Evolutionary conservation across 257 asterid species (phyloP).

Genomic region (Salvia miltiorrhiza): DNA sequence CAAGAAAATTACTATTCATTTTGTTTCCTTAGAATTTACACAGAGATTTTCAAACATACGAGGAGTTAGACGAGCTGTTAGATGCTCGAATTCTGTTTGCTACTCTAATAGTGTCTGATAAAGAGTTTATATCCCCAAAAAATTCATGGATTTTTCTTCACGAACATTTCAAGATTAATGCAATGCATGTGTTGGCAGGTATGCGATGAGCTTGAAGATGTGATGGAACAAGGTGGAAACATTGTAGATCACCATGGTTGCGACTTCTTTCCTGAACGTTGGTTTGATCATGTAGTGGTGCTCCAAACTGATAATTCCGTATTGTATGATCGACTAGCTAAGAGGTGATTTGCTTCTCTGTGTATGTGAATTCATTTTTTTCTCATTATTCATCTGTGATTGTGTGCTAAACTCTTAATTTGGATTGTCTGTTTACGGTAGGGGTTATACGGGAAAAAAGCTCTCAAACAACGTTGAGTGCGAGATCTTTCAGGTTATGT

Average conservation of each 20-base stretch:
- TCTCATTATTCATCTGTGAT: neutral
- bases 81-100: neutral
- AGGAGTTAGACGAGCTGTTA: neutral
- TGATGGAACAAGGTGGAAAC: conserved; percentile 93
- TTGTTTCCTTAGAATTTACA: neutral
- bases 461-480: conserved; percentile 83
- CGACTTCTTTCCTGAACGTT: conserved; percentile 93
- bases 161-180: neutral
- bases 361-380: neutral
- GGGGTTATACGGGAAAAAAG: conserved; percentile 83
- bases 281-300: conserved; percentile 83
- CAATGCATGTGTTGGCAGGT: conserved; percentile 36
- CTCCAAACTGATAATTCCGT: conserved; percentile 74
- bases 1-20: neutral
- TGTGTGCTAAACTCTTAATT: neutral
- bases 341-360: conserved; percentile 40
- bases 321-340: conserved; percentile 71
- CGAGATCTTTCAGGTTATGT: conserved; percentile 79
- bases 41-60: neutral
- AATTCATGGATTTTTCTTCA: neutral
- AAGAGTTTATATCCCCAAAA: neutral
- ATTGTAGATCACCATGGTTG: conserved; percentile 97
- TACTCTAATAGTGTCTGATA: neutral
- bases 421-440: conserved; percentile 17
- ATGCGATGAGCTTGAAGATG: conserved; percentile 90